Evolutionary conservation across 1,139 yeast species (phyloP), one percentile per base, ranked within the genome.

Genomic region (Blastobotrys illinoisensis): DNA sequence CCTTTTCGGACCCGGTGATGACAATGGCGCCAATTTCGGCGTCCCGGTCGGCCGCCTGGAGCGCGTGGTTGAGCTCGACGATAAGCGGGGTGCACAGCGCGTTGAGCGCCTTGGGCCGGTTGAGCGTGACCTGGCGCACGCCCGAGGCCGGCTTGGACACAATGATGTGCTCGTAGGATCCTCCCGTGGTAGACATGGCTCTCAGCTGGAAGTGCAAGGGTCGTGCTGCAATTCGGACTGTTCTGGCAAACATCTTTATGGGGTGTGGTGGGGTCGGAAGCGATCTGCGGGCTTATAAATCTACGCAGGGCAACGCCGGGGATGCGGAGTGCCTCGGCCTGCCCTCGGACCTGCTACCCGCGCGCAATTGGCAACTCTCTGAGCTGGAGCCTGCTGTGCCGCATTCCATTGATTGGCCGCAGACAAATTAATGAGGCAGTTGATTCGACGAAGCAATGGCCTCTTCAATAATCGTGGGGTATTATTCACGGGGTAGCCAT

Each of bases 61-160:
- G 62, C 5, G 79, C 81, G 11, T 64, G 64, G 61, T 76, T 68
- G 19, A 78, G 63, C 60, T 78, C 82, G 9, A 47, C 54, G 56
- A 78, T 67, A 19, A 78, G 78, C 2, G 72, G 78, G 2, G 80
- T 77, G 64, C 74, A 79, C 62, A 85, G 74, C 9, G 91, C 88
- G 67, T 86, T 86, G 60, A 85, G 77, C 48, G 82, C 83, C 60
- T 75, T 73, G 43, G 91, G 89, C 48, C 86, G 74, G 71, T 85
- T 83, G 56, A 85, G 70, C 23, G 85, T 80, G 61, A 85, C 80
- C 55, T 71, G 71, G 1, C 74, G 65, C 14, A 78, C 81, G 14
- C 78, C 78, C 1, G 66, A 57, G 1, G 67, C 64, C 7, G 80
- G 80, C 50, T 63, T 66, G 16, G 78, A 70, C 4, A 73, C 71